Base-by-base conservation (phyloP, 257 asterid genomes). In the Gynochthodes officinalis region DNA sequence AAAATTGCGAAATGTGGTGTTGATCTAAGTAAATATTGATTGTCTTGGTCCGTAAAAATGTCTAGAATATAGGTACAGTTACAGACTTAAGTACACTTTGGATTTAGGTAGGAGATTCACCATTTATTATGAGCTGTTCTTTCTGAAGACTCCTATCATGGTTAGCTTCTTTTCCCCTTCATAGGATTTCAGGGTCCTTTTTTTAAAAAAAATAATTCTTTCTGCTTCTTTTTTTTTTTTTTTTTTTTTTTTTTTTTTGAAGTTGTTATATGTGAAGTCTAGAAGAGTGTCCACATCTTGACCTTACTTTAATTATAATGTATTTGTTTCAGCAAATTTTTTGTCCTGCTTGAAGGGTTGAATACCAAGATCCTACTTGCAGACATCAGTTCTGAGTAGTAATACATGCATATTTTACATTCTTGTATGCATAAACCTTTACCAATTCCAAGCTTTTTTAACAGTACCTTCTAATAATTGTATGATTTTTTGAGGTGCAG, bases 401-500 rank as follows among this genome's bases (percentile, higher is more conserved):
- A 64, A 14, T 58, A 14, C 25, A 30, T 71, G 39, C 50, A 19
- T 27, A 14, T 4, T 6, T 27, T 18, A 46, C 54, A 65, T 30
- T 65, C 28, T 65, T 57, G 57, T 37, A 9, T 2, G 18, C 39
- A 30, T 50, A 62, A 25, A 35, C 39, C 53, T 49, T 46, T 13
- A 21, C 15, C 46, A 69, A 63, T 63, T 13, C 57, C 50, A 35
- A 14, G 19, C 3, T 43, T n/a, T 28, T 27, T 60, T 76, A 27
- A 35, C 21, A 6, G 14, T 15, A 23, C 44, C n/a, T 43, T 19
- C 18, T 76, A 60, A 61, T 54, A 18, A 8, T 14, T 32, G 25
- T 64, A 65, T 23, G 46, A 64, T 64, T 25, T 82, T 79, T 82
- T 60, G 76, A 69, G 48, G 66, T 69, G 42, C 77, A 91, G 98